phyloP scores from a whole-genome alignment of 306 rosid genomes.

The Begonia masoniana region DNA sequence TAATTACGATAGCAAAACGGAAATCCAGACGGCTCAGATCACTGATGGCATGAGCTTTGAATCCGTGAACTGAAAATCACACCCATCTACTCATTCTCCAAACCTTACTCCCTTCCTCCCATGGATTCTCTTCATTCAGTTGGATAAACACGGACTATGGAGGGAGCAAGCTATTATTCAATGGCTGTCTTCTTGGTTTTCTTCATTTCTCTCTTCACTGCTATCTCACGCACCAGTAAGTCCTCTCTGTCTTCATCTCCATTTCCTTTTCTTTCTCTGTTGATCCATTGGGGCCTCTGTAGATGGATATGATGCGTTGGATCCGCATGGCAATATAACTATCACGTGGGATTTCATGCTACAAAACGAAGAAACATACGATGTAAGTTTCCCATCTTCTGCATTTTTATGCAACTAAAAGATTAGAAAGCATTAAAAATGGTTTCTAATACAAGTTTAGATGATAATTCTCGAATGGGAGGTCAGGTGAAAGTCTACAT shows the following conservation, averaged over 20 bases:
- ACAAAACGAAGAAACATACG: slow-evolving; percentile 22
- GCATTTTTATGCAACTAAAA: neutral
- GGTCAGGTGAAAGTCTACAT: slow-evolving; percentile 46
- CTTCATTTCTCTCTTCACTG: slow-evolving; percentile 20
- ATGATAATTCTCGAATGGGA: too few species aligned
- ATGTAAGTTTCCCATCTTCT: slow-evolving; percentile 25
- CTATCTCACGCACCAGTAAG: slow-evolving; percentile 42
- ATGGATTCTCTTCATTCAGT: too few species aligned
- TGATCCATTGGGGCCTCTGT: slow-evolving; percentile 11
- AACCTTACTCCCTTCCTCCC: neutral
- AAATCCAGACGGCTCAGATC: slow-evolving; percentile 13
- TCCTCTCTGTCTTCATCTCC: neutral
- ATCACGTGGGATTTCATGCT: slow-evolving; percentile 56
- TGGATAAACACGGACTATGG: too few species aligned
- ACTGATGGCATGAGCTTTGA: slow-evolving; percentile 16
- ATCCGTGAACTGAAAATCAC: neutral
- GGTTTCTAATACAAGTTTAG: too few species aligned
- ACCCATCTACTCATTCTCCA: slow-evolving; percentile 1
- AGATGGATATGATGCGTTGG: slow-evolving; percentile 67
- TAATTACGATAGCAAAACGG: slow-evolving; percentile 1
- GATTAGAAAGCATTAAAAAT: too few species aligned
- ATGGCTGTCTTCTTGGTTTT: slow-evolving; percentile 12
- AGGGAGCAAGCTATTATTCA: neutral
- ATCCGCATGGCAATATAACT: slow-evolving; percentile 53
- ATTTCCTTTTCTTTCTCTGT: neutral